Percentiles rank a stretch among this genome's conserved stretches.
Conservation (phyloP, 257 asterid genomes). For the Capsicum baccatum region DNA sequence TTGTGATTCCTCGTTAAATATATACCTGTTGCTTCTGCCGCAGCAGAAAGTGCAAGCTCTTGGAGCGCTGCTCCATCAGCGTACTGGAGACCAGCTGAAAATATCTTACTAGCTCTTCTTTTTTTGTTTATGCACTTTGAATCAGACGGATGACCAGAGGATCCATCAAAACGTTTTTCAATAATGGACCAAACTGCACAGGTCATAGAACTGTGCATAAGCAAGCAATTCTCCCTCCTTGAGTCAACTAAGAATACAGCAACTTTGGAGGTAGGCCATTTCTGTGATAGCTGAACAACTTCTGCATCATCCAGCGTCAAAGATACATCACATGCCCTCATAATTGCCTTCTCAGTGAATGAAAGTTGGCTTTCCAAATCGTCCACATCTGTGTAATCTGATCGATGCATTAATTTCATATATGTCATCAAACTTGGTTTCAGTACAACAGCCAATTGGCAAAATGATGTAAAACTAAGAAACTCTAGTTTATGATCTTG, state of each 20-base stretch:
- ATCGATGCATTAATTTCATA: constrained; percentile 39
- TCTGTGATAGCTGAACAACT: constrained; percentile 22
- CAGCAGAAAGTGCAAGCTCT: constrained; percentile 35
- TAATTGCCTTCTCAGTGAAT: constrained; percentile 39
- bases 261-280: constrained; percentile 41
- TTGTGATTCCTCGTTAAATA: not conserved
- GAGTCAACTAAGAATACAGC: constrained; percentile 35
- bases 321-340: constrained; percentile 41
- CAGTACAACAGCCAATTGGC: constrained; percentile 39
- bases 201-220: constrained; percentile 32
- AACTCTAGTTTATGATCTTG: constrained; percentile 26
- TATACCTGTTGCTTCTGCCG: constrained; percentile 39
- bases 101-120: constrained; percentile 25
- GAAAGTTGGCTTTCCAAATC: constrained; percentile 40
- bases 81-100: constrained; percentile 23
- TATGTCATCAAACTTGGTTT: constrained; percentile 38
- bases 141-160: constrained; percentile 22
- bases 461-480: constrained; percentile 36
- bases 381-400: constrained; percentile 32
- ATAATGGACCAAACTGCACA: constrained; percentile 37
- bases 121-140: constrained; percentile 26
- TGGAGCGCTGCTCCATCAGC: constrained; percentile 15
- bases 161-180: constrained; percentile 36
- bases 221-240: constrained; percentile 35
- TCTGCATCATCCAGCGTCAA: constrained; percentile 34